Base-by-base conservation (phyloP, 179 eudicot genomes). In the Beta macrorhiza region DNA sequence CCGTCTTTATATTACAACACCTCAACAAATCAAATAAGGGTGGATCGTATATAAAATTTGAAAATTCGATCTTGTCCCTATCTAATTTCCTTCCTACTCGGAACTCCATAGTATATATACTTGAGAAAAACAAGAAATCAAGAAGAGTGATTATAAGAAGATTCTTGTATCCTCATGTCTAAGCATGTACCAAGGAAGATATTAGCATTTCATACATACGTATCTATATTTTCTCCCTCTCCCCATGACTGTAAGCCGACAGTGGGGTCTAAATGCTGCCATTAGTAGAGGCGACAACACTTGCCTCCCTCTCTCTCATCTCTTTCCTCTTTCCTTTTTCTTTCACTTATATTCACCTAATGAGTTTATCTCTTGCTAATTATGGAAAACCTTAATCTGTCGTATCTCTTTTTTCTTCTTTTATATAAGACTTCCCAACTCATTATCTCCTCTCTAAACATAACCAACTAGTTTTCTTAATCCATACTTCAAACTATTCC, bases 201-300 rank as follows among this genome's bases (percentile, higher is more conserved):
- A 25, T 51, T 49, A 29, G 25, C 20, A 77, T 13, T 15, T 61
- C 42, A 72, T 59, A 72, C 74, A 49, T 49, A 49, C 42, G 83
- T 80, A 70, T 56, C 22, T 32, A 64, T 53, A 74, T 80, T 81
- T 65, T 56, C 42, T 49, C 53, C 3, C 62, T 68, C 20, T 68
- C 58, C 47, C 70, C 13, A 76, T 69, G 52, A 20, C 11, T 15
- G 68, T 76, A 49, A 78, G 56, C 82, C 80, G 85, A 83, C 82
- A 83, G 64, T 79, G 82, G 82, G 77, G 72, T 15, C 80, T 76
- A 57, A 57, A 7, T 19, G 49, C 19, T 83, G 85, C 82, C 82
- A 79, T 79, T 58, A 79, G 75, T 67, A 47, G 45, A 74, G 82
- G 72, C 79, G 80, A 83, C 85, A 83, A 73, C 74, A 37, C 53